A percentile compares a stretch with the other conserved stretches of the same genome.
These are phyloP conservation scores for Phytomonas sp. DNA, from an alignment of 208 protist genomes.

Conservation along the genomic window DNA sequence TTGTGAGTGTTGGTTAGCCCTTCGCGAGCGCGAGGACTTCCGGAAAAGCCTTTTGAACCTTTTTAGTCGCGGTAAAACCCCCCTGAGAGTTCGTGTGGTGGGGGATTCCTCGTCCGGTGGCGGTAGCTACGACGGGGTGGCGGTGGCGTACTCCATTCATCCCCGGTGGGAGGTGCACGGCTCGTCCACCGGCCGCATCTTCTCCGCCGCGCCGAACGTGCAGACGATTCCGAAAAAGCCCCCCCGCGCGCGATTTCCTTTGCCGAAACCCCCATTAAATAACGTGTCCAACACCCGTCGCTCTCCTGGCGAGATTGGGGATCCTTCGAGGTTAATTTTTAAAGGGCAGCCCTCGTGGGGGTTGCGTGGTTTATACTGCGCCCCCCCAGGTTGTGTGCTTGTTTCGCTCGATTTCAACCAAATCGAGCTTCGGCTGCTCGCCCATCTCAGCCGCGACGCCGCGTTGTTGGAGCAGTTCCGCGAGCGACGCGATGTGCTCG, in stretches of 20 bases:
- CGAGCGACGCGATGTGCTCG: slow-evolving; percentile 33
- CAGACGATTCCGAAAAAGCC: slow-evolving; percentile 53
- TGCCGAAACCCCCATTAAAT: neutral
- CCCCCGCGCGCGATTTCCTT: slow-evolving; percentile 14
- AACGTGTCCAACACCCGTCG: neutral
- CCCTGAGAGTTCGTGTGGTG: slow-evolving; percentile 20
- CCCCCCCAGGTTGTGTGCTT: slow-evolving; percentile 53
- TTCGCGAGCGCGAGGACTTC: slow-evolving; percentile 29
- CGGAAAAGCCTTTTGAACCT: slow-evolving; percentile 17
- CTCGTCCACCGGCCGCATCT: slow-evolving; percentile 50
- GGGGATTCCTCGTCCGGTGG: slow-evolving; percentile 7
- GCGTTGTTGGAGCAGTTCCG: slow-evolving; percentile 43
- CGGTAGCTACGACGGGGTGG: neutral
- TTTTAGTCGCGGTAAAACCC: slow-evolving; percentile 17
- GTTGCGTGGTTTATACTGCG: slow-evolving; percentile 53
- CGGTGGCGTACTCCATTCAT: slow-evolving; percentile 61
- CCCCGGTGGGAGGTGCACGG: slow-evolving; percentile 57
- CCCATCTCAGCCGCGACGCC: slow-evolving; percentile 58
- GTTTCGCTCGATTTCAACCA: slow-evolving; percentile 82
- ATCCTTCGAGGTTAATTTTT: neutral
- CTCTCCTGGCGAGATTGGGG: neutral
- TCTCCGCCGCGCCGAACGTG: slow-evolving; percentile 47
- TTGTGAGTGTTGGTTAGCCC: slow-evolving; percentile 24
- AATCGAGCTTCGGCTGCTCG: slow-evolving; percentile 75
- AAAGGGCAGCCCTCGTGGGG: slow-evolving; percentile 40